Evolutionary conservation across 371 early-diverging fungal species (phyloP), one percentile per base, ranked within the genome.

Genomic region (Apophysomyces sp.): DNA sequence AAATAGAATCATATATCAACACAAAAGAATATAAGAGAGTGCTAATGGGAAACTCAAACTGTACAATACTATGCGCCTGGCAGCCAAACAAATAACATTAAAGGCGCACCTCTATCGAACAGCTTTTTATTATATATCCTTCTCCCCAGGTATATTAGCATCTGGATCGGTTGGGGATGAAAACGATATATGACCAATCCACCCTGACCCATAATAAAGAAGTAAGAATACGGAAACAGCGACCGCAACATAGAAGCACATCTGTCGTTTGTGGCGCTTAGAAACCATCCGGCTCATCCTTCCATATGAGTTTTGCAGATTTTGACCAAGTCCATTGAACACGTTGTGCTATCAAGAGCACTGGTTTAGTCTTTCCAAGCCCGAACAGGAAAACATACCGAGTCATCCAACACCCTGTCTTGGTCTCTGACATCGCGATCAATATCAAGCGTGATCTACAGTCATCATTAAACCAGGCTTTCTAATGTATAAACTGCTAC

Each of bases 361-460:
- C 9, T 7, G 13, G 9, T 24, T 31, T 29, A 36, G 12, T 55
- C 1, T 63, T 44, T 26, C 11, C 9, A n/a, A n/a, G 44, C 44
- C 21, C 7, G 27, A n/a, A 27, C 51, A 41, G 59, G 21, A 18
- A 21, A 15, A 15, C 44, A 18, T 72, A 79, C 80, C 34, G 80
- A 72, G 28, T 79, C 80, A 34, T 75, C 73, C 2, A 79, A 53
- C 6, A 74, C 53, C 32, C 72, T 39, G 57, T 79, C 76, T 63
- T 79, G 80, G 26, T 73, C 73, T 4, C 56, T 70, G 5, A 79
- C 76, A 52, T 79, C 80, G 54, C 73, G 74, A 39, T 79, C 74
- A 58, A 79, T 79, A 24, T 79, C 80, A 40, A 79, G 65, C 9
- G 80, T 79, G 15, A 79, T 74, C 80, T 79, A 63, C 7, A 32